A percentile compares a stretch with the other conserved stretches of the same genome.
These are phyloP conservation scores for Hypoxylon sp. DNA, from an alignment of 2,329 filamentous ascomycete species.

Conservation along the genomic window DNA sequence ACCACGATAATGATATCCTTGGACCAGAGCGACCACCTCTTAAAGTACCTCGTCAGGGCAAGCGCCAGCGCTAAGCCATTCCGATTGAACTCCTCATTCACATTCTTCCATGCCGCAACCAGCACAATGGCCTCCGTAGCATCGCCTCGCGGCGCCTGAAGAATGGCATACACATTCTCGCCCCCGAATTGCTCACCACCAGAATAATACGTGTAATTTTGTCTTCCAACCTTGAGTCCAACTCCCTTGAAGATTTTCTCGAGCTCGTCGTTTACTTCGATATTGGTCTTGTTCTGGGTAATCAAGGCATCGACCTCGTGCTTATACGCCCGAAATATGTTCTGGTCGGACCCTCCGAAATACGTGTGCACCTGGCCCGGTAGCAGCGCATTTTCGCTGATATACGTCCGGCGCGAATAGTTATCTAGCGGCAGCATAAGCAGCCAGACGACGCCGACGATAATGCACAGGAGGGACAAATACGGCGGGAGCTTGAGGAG, in stretches of 20 bases:
- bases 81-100: constrained; percentile 82
- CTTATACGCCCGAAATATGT: constrained; percentile 91
- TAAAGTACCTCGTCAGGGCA: constrained; percentile 94
- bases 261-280: constrained; percentile 77
- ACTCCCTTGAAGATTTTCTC: constrained; percentile 81
- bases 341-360: constrained; percentile 95
- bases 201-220: constrained; percentile 88
- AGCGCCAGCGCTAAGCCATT: constrained; percentile 90
- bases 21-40: constrained; percentile 97
- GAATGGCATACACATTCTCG: constrained; percentile 92
- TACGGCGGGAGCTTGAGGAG: constrained; percentile 89
- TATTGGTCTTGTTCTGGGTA: constrained; percentile 64
- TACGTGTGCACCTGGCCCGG: constrained; percentile 98
- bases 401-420: constrained; percentile 93
- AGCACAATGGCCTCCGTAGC: constrained; percentile 97
- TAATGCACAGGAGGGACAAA: constrained; percentile 85
- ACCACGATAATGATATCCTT: constrained; percentile 97
- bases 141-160: constrained; percentile 94
- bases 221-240: constrained; percentile 88
- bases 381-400: constrained; percentile 95
- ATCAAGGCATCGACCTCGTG: constrained; percentile 80
- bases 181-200: constrained; percentile 80
- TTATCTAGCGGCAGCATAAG: constrained; percentile 89
- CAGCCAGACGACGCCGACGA: constrained; percentile 90
- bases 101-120: constrained; percentile 89